Conservation (phyloP, 192 early-diverging fungal species). For the Allomyces arbusculus region DNA sequence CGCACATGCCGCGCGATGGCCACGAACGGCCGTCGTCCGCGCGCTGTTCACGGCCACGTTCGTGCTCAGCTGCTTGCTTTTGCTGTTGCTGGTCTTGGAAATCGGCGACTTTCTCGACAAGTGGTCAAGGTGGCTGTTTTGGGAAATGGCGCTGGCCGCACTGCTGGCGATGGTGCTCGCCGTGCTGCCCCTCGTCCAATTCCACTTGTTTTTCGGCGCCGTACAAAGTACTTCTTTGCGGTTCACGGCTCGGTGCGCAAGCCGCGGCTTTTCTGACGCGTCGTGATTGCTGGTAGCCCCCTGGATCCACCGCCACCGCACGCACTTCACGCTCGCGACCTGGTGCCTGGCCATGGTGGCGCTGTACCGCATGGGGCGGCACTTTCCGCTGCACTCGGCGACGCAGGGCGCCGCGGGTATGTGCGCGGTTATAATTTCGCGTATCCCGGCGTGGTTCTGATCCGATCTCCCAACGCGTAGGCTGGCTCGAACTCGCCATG, state of each 20-base stretch:
- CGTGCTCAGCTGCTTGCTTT: conserved; percentile 51
- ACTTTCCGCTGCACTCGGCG: conserved; percentile 3
- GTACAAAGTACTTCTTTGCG: too few species aligned
- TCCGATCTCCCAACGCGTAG: neutral
- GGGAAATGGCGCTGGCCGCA: conserved; percentile 46
- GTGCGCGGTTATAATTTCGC: conserved; percentile 1
- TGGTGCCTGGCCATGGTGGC: conserved; percentile 19
- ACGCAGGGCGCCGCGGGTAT: conserved; percentile 16
- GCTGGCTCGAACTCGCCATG: conserved; percentile 43
- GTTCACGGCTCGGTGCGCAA: too few species aligned
- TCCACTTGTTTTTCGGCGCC: conserved; percentile 30
- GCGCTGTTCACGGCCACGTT: conserved; percentile 57
- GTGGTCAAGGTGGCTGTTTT: conserved; percentile 49
- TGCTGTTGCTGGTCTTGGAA: conserved; percentile 66
- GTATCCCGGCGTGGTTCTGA: conserved; percentile 2
- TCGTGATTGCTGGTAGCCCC: neutral
- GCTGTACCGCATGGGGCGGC: neutral
- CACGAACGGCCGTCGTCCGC: conserved; percentile 39
- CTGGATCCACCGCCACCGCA: neutral
- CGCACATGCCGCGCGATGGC: conserved; percentile 5
- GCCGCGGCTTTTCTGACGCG: conserved; percentile 1
- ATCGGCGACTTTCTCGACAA: conserved; percentile 46
- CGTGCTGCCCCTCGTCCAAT: conserved; percentile 57
- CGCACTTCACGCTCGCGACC: conserved; percentile 4
- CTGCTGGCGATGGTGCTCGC: conserved; percentile 46